Evolutionary conservation across 352 stramenopile species (phyloP).

Genomic region (Phytopythium montanum): DNA sequence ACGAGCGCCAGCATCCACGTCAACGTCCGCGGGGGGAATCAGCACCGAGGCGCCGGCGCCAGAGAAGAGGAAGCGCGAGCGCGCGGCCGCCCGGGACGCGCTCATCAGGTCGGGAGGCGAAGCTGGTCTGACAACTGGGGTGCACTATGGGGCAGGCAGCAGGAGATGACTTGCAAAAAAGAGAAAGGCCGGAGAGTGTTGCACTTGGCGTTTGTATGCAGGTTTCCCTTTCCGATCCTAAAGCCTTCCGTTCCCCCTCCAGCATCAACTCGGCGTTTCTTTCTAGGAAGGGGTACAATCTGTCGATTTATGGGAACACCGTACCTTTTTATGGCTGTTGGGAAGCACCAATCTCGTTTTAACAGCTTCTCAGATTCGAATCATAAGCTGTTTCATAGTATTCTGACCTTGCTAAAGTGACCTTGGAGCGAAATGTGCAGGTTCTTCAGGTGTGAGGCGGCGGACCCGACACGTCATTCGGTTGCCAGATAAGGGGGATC

Average conservation of each 20-base stretch:
- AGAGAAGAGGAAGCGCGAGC: conserved; percentile 40
- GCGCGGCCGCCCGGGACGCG: conserved; percentile 15
- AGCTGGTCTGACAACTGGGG: not conserved
- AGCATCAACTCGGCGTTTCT: not conserved
- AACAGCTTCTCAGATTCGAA: not conserved
- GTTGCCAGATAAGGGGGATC: conserved; percentile 31
- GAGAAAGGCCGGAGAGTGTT: not conserved
- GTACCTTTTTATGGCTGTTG: not conserved
- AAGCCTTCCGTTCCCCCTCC: not conserved
- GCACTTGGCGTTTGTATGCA: conserved; percentile 1
- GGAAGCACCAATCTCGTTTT: not conserved
- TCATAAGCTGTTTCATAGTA: not conserved
- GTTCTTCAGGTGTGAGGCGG: not conserved
- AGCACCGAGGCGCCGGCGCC: conserved; percentile 46
- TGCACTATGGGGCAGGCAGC: not conserved
- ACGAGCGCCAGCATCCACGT: too few species aligned
- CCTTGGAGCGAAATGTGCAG: not conserved
- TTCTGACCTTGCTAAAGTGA: not conserved
- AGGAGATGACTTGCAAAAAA: too few species aligned
- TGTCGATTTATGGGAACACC: not conserved
- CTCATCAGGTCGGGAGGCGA: not conserved
- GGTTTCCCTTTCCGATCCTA: not conserved
- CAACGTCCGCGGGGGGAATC: conserved; percentile 13
- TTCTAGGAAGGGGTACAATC: not conserved
- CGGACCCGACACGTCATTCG: conserved; percentile 32